Evolutionary conservation across 495 filamentous ascomycete genomes (phyloP).

Genomic region (Hypoxylon fuscum): DNA sequence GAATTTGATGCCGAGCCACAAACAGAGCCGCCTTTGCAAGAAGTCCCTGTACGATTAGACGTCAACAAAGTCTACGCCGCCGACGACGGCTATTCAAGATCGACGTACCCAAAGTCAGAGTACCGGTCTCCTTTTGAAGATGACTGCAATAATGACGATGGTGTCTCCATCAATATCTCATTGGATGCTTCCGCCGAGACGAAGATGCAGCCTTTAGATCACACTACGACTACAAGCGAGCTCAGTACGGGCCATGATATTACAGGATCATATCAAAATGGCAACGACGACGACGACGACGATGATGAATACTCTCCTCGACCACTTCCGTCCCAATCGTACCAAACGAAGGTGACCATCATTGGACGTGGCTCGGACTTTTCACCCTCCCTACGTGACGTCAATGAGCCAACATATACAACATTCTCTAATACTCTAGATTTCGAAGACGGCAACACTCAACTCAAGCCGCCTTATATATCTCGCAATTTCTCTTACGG

Average conservation of each 20-base stretch:
- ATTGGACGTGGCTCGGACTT: conserved; percentile 54
- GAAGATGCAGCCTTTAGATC: conserved; percentile 15
- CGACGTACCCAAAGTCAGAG: conserved; percentile 44
- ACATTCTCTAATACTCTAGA: conserved; percentile 8
- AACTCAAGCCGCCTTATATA: conserved; percentile 11
- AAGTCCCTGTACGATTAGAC: conserved; percentile 38
- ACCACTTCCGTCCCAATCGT: conserved; percentile 46
- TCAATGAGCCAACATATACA: conserved; percentile 3
- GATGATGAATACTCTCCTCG: conserved; percentile 51
- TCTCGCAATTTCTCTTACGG: conserved; percentile 21
- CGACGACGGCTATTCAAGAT: conserved; percentile 8
- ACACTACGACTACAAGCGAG: conserved; percentile 18
- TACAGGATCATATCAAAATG: conserved; percentile 31
- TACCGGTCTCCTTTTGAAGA: conserved; percentile 52
- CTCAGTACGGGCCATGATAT: conserved; percentile 31
- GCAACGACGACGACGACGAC: conserved; percentile 35
- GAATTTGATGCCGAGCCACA: conserved; percentile 77
- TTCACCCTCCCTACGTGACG: conserved; percentile 43
- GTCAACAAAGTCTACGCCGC: conserved; percentile 29
- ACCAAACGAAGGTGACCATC: conserved; percentile 56
- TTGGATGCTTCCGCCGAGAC: conserved; percentile 46
- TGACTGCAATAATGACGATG: conserved; percentile 49
- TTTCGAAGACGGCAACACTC: conserved; percentile 10
- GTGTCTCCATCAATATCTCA: conserved; percentile 51
- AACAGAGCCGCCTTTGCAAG: conserved; percentile 56